Base-by-base conservation (phyloP, 2,329 filamentous ascomycete species). In the Phaeosphaeriaceae sp. region DNA sequence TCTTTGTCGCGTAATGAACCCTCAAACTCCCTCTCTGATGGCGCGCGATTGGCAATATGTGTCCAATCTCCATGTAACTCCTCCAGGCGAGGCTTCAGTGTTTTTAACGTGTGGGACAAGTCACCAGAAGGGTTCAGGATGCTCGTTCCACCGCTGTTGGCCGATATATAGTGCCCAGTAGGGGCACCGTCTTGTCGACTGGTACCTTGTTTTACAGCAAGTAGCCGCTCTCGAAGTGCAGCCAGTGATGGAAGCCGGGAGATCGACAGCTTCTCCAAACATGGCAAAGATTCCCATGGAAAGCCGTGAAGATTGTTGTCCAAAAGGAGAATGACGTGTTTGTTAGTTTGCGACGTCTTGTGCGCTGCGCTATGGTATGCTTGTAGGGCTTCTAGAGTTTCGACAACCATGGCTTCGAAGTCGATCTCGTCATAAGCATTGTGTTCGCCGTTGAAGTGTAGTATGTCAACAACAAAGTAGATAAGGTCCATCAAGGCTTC, bases 401-500 rank as follows among this genome's bases (percentile, higher is more conserved):
- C 93, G 41, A 98, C 85, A 5, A 93, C 88, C 87, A 99, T 96
- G 48, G 84, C 81, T 67, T 99, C 95, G 72, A 98, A 96, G 76
- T 98, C 94, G 62, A 99, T 91, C 79, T 99, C 95, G 68, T 99
- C 95, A 77, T 97, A 97, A 0, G 96, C 95, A 73, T 98, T 99
- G 48, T 89, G 87, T 79, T 99, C 96, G 17, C 95, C 95, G 67
- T 97, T 92, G 77, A 99, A 98, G 74, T 98, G 95, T 2, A 99
- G 83, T 51, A 98, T 93, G 70, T 99, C 95, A 6, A 99, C 89
- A 1, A 98, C 91, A 73, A 98, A 98, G 79, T 97, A 98, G 3
- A 99, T 85, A 25, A 99, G 81, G 74, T 99, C 95, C 66, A 90
- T 92, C n/a, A 99, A 81, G 0, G 90, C 88, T 70, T 98, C 94